Evolutionary conservation across 352 stramenopile species (phyloP).

Genomic region (Globisporangium echinulatum): DNA sequence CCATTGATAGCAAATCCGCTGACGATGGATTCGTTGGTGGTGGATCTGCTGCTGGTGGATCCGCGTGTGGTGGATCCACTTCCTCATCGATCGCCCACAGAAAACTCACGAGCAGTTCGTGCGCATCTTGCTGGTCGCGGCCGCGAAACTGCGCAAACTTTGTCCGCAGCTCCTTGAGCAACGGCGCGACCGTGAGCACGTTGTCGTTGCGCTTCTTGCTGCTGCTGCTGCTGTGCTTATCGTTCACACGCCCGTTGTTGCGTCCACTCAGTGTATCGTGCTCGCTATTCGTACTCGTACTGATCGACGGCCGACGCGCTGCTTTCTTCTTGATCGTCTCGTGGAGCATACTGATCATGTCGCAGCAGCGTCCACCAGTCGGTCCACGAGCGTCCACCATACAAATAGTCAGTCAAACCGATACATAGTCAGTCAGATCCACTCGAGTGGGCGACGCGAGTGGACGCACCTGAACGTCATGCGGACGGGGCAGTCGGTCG

Average conservation of each 20-base stretch:
- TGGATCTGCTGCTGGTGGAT: not conserved
- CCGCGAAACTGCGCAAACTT: constrained; percentile 93
- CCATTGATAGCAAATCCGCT: no score
- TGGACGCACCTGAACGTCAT: constrained; percentile 52
- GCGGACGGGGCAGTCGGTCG: constrained; percentile 86
- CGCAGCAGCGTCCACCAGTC: no score
- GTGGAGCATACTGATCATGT: constrained; percentile 34
- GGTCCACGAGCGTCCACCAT: not conserved
- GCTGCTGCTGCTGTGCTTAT: constrained; percentile 11
- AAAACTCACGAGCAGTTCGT: constrained; percentile 94
- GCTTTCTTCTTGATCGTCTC: constrained; percentile 55
- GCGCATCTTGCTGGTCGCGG: constrained; percentile 94
- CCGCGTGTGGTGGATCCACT: constrained; percentile 28
- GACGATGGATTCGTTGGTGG: not conserved
- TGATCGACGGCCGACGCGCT: constrained; percentile 12
- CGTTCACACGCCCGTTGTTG: no score
- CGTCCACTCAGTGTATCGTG: not conserved
- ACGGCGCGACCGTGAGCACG: constrained; percentile 45
- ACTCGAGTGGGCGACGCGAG: no score
- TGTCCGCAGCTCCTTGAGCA: constrained; percentile 63
- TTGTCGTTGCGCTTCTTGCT: constrained; percentile 15
- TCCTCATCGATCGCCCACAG: constrained; percentile 86
- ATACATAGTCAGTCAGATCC: no score
- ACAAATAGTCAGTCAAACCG: not conserved
- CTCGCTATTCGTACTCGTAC: constrained; percentile 11